Percentiles rank a stretch among this genome's conserved stretches.
Evolutionary conservation across 768 basidiomycete species (phyloP).

Genomic region (Auricularia auricula-judae): DNA sequence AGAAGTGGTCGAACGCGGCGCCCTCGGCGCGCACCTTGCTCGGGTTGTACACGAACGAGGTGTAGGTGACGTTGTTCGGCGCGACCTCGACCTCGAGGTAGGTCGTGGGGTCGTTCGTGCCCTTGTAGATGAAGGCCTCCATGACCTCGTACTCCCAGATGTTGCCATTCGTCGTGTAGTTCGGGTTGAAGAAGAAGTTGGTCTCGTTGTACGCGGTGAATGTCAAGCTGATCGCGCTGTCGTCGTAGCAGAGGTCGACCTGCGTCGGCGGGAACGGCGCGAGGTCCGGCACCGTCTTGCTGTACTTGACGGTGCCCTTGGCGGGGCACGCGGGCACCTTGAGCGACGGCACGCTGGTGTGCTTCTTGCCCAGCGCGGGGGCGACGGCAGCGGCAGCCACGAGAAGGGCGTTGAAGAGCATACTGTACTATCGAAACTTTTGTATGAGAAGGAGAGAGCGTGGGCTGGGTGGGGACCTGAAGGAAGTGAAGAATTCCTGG

Average conservation of each 20-base stretch:
- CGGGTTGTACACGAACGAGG: background rate
- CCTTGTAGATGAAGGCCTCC: background rate
- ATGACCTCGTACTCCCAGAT: constrained; percentile 2
- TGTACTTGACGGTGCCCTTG: background rate
- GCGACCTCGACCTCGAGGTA: constrained; percentile 1
- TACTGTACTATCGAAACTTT: too few species aligned
- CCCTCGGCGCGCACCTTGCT: background rate
- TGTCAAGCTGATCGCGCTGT: background rate
- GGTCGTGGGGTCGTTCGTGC: background rate
- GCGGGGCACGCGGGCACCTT: background rate
- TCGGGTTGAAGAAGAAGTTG: background rate
- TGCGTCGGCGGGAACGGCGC: background rate
- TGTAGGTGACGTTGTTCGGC: constrained; percentile 1
- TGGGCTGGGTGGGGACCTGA: too few species aligned
- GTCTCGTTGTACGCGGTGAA: background rate
- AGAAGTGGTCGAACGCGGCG: background rate
- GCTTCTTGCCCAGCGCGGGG: too few species aligned
- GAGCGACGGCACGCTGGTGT: background rate
- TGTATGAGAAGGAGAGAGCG: too few species aligned
- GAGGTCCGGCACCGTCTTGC: background rate
- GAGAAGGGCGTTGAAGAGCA: too few species aligned
- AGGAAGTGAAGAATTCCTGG: too few species aligned
- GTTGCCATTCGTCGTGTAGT: background rate
- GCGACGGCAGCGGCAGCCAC: too few species aligned
- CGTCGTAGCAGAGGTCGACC: background rate